A percentile compares a stretch with the other conserved stretches of the same genome.
These are phyloP conservation scores for Pichia nakasei DNA, from an alignment of 805 yeast species.

Conservation along the genomic window DNA sequence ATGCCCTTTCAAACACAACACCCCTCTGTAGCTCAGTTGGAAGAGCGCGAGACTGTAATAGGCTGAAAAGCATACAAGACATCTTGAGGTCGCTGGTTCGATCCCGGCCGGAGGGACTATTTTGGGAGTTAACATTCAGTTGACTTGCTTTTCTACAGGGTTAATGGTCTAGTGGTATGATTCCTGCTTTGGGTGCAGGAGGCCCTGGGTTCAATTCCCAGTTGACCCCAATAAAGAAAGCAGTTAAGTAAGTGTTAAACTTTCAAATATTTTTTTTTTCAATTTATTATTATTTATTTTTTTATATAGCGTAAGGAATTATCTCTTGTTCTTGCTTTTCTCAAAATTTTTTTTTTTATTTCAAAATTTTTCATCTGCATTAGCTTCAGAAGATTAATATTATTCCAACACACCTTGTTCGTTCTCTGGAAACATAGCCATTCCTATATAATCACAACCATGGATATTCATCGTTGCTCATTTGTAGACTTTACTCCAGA, in stretches of 20 bases:
- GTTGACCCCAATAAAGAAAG: conserved; percentile 21
- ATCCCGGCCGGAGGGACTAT: conserved; percentile 11
- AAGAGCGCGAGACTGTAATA: conserved; percentile 18
- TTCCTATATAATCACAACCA: conserved; percentile 13
- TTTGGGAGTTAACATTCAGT: neutral
- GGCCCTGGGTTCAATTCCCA: conserved; percentile 52
- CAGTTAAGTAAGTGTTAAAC: neutral
- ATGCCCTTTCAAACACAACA: too few species aligned
- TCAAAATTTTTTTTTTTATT: neutral
- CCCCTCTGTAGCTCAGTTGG: conserved; percentile 19
- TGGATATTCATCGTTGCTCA: conserved; percentile 84
- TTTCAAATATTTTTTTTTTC: too few species aligned
- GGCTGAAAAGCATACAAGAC: conserved; percentile 2
- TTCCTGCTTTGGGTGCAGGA: conserved; percentile 49
- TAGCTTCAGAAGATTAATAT: neutral
- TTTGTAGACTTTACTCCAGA: conserved; percentile 86
- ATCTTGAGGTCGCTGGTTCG: conserved; percentile 15
- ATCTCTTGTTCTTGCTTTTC: neutral
- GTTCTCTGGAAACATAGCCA: too few species aligned
- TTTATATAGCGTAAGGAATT: neutral
- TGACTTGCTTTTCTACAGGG: conserved; percentile 6
- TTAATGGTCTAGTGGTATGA: conserved; percentile 47
- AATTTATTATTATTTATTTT: neutral
- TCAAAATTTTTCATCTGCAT: neutral
- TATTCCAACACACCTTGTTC: neutral